Conservation (phyloP, 495 filamentous ascomycete species). For the Aspergillus homomorphus region DNA sequence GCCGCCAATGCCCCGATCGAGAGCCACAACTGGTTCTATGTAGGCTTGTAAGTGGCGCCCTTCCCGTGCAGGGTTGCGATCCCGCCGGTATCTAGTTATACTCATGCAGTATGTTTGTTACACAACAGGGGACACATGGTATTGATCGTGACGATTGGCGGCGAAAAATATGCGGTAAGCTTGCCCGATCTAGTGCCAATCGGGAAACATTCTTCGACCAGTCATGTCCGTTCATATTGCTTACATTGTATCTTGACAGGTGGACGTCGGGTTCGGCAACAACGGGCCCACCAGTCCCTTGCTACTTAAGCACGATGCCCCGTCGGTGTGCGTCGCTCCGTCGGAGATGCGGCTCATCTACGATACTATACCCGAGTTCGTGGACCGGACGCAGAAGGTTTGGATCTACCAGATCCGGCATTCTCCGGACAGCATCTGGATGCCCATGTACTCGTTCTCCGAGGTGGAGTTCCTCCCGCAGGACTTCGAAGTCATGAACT, state of each 20-base stretch:
- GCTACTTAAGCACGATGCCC: conserved; percentile 41
- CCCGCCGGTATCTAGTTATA: not conserved
- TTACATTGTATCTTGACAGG: conserved; percentile 20
- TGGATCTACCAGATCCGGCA: conserved; percentile 61
- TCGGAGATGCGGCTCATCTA: conserved; percentile 48
- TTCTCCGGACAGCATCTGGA: conserved; percentile 45
- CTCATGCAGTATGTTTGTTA: not conserved
- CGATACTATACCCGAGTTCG: conserved; percentile 44
- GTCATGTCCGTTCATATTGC: conserved; percentile 10
- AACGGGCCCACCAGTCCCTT: conserved; percentile 54
- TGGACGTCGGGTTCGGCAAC: conserved; percentile 73
- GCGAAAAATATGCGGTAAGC: conserved; percentile 47
- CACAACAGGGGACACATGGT: conserved; percentile 56
- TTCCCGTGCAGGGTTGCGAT: not conserved
- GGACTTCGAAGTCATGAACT: conserved; percentile 63
- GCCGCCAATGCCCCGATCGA: conserved; percentile 14
- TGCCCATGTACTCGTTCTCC: conserved; percentile 55
- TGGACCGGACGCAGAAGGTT: conserved; percentile 40
- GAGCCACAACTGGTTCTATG: conserved; percentile 14
- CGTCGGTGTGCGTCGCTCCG: conserved; percentile 41
- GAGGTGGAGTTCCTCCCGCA: conserved; percentile 57
- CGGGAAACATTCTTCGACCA: not conserved
- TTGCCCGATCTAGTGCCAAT: not conserved
- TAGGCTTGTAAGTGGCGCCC: conserved; percentile 24
- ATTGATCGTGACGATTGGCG: conserved; percentile 59